A percentile compares a stretch with the other conserved stretches of the same genome.
phyloP scores from a whole-genome alignment of 257 asterid genomes.

The Rhazya stricta region DNA sequence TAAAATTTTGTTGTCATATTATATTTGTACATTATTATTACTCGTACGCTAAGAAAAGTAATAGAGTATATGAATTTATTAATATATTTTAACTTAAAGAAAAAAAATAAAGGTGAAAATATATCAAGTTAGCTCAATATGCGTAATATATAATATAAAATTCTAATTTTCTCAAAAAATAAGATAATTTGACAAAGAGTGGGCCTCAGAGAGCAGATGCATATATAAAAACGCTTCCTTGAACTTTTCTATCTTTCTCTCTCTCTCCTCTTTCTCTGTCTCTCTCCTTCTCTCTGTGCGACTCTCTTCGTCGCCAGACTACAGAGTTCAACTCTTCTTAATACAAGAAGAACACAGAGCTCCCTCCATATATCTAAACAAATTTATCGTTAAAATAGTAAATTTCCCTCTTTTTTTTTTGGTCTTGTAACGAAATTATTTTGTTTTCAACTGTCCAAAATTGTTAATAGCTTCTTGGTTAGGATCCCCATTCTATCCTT shows the following conservation, averaged over 20 bases:
- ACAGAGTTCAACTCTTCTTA: slow-evolving; percentile 5
- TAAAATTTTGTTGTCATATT: too few relatives aligned
- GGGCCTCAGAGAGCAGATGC: slow-evolving; percentile 12
- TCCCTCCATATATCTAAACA: slow-evolving; percentile 13
- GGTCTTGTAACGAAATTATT: slow-evolving; percentile 2
- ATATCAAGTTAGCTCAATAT: too few relatives aligned
- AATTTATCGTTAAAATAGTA: background rate
- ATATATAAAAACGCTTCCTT: slow-evolving; percentile 11
- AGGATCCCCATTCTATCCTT: slow-evolving; percentile 48
- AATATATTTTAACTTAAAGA: too few relatives aligned
- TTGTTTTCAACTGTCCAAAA: slow-evolving; percentile 11
- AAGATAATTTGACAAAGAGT: background rate
- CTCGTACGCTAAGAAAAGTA: too few relatives aligned
- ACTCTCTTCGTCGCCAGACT: slow-evolving; percentile 7
- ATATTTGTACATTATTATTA: too few relatives aligned
- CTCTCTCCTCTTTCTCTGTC: background rate
- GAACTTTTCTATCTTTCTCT: background rate
- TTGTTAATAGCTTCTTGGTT: slow-evolving; percentile 14
- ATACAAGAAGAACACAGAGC: slow-evolving; percentile 9
- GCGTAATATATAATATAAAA: too few relatives aligned
- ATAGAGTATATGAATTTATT: too few relatives aligned
- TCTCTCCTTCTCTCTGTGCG: background rate
- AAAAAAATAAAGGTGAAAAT: too few relatives aligned
- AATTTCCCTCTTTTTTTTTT: background rate
- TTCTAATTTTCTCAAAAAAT: background rate